phyloP scores from a whole-genome alignment of 1,284 basidiomycete genomes.

The Papiliotrema terrestris region DNA sequence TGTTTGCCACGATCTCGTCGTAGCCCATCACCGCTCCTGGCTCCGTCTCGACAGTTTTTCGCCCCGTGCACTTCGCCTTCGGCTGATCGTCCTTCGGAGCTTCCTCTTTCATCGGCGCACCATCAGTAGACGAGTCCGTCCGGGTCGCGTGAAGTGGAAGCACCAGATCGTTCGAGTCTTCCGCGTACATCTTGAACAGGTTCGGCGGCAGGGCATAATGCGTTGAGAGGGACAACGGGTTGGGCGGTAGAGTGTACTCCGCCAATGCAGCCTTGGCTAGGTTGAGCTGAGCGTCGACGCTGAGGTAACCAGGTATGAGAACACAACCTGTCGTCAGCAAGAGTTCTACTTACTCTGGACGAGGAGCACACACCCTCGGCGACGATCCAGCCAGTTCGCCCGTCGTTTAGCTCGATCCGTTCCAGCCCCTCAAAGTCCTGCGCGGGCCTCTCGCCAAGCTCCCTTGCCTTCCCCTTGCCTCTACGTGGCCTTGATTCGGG shows the following conservation, averaged over 20 bases:
- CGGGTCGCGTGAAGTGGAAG: slow-evolving; percentile 17
- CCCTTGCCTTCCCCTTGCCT: slow-evolving; percentile 27
- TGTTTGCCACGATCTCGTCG: slow-evolving; percentile 34
- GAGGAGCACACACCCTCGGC: slow-evolving; percentile 30
- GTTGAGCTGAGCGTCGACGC: slow-evolving; percentile 58
- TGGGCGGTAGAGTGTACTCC: slow-evolving; percentile 70
- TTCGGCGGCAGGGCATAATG: slow-evolving; percentile 69
- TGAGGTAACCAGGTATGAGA: slow-evolving; percentile 68
- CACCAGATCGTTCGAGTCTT: slow-evolving; percentile 23
- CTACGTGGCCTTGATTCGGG: slow-evolving; percentile 5
- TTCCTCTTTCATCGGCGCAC: too few species aligned
- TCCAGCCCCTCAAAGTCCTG: slow-evolving; percentile 10
- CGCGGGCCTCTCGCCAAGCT: slow-evolving; percentile 27
- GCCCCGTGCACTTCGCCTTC: background rate
- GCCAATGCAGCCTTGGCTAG: slow-evolving; percentile 67
- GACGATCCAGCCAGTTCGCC: slow-evolving; percentile 34
- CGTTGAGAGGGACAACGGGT: slow-evolving; percentile 79
- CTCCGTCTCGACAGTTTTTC: slow-evolving; percentile 33
- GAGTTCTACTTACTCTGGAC: background rate
- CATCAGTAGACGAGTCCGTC: too few species aligned
- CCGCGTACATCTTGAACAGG: slow-evolving; percentile 55
- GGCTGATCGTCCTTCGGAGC: background rate
- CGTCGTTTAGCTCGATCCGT: slow-evolving; percentile 19
- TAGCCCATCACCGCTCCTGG: slow-evolving; percentile 38
- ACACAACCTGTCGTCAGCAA: slow-evolving; percentile 63